These are phyloP conservation scores for Penicillium sp. DNA, from an alignment of 2,329 filamentous ascomycete species.

Conservation along the genomic window DNA sequence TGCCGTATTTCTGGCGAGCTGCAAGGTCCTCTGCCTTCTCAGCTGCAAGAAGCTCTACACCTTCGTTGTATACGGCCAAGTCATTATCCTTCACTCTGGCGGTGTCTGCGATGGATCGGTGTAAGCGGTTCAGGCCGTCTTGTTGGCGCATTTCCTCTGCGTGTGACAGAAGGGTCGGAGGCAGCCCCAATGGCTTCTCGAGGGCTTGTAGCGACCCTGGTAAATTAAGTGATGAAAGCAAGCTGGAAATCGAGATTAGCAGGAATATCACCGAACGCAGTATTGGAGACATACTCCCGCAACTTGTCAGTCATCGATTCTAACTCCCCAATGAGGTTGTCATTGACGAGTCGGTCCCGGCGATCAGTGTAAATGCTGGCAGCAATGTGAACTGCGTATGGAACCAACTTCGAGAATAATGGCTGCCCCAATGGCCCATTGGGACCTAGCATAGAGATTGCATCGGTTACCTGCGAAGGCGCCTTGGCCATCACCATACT, in stretches of 20 bases:
- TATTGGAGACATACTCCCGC: slow-evolving; percentile 56
- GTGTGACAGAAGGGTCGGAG: slow-evolving; percentile 78
- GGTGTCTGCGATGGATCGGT: slow-evolving; percentile 79
- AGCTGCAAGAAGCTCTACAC: slow-evolving; percentile 68
- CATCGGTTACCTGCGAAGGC: slow-evolving; percentile 76
- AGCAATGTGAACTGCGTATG: slow-evolving; percentile 91
- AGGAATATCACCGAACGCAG: neutral
- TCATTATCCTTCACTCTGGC: slow-evolving; percentile 83
- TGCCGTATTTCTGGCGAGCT: slow-evolving; percentile 74
- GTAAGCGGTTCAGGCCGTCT: slow-evolving; percentile 73
- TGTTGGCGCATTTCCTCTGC: slow-evolving; percentile 92
- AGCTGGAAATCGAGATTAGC: slow-evolving; percentile 28
- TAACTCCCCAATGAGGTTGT: slow-evolving; percentile 77
- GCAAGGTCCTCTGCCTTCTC: slow-evolving; percentile 82
- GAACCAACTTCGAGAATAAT: slow-evolving; percentile 85
- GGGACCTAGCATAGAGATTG: slow-evolving; percentile 75
- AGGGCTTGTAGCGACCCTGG: slow-evolving; percentile 90
- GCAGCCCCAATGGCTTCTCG: slow-evolving; percentile 88
- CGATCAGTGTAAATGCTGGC: slow-evolving; percentile 93
- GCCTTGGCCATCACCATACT: slow-evolving; percentile 79
- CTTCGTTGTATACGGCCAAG: slow-evolving; percentile 74
- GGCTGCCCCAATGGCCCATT: slow-evolving; percentile 76
- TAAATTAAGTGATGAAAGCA: slow-evolving; percentile 77
- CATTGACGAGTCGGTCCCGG: slow-evolving; percentile 83
- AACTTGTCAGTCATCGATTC: slow-evolving; percentile 76